Percentiles rank a stretch among this genome's conserved stretches.
phyloP scores from a whole-genome alignment of 83 land plant species.

The Thuja plicata region DNA sequence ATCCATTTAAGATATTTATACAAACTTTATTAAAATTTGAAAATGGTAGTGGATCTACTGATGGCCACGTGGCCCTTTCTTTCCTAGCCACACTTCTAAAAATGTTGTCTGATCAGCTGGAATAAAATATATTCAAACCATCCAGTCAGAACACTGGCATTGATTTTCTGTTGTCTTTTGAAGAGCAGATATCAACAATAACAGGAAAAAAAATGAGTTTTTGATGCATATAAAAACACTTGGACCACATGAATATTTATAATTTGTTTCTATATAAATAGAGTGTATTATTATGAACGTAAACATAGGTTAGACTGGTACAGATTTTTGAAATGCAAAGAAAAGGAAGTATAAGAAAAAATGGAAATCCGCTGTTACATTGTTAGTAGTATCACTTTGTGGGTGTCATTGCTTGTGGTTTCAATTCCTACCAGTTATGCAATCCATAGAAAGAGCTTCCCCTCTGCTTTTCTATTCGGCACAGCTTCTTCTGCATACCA shows the following conservation, averaged over 20 bases:
- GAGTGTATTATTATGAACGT: too few species aligned
- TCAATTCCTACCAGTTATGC: neutral
- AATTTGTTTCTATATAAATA: too few species aligned
- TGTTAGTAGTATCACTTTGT: neutral
- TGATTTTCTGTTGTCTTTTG: neutral
- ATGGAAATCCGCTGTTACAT: too few species aligned
- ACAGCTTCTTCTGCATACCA: slow-evolving; percentile 27
- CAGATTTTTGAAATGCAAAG: too few species aligned
- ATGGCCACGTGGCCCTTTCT: neutral
- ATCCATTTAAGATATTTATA: too few species aligned
- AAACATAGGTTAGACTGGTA: neutral
- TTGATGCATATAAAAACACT: too few species aligned
- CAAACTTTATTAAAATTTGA: too few species aligned
- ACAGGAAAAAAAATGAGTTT: too few species aligned
- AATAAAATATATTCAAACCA: neutral
- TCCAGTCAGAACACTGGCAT: neutral
- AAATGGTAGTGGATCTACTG: too few species aligned
- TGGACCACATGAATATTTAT: too few species aligned
- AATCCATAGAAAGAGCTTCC: slow-evolving; percentile 16
- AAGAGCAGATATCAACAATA: neutral
- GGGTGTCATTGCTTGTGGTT: neutral
- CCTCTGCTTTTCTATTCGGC: slow-evolving; percentile 23
- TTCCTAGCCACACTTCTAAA: neutral
- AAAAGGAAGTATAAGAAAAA: too few species aligned
- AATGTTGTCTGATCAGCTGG: neutral